Evolutionary conservation across 805 yeast species (phyloP).

Genomic region (Candida taoyuanica): DNA sequence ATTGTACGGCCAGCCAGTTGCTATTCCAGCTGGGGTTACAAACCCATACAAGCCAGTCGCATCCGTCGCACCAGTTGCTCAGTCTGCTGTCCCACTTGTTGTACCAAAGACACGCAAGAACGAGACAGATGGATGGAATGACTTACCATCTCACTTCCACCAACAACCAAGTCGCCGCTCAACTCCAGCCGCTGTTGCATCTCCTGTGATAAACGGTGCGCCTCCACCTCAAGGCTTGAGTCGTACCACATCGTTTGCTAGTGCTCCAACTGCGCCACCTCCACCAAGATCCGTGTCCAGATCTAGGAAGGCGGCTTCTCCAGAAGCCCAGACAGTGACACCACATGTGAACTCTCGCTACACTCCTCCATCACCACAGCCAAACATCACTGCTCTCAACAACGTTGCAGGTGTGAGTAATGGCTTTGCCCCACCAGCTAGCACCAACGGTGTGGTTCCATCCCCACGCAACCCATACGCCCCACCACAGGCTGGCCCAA

Average conservation of each 20-base stretch:
- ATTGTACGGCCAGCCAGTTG: constrained; percentile 15
- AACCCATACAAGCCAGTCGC: constrained; percentile 32
- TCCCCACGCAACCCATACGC: constrained; percentile 35
- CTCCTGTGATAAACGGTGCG: constrained; percentile 20
- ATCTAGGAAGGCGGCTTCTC: constrained; percentile 21
- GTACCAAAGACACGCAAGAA: constrained; percentile 33
- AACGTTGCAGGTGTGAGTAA: constrained; percentile 14
- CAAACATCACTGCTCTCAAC: constrained; percentile 14
- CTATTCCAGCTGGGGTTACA: constrained; percentile 23
- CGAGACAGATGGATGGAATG: constrained; percentile 70
- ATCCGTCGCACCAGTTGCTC: constrained; percentile 17
- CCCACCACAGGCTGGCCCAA: constrained; percentile 8
- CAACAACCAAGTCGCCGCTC: constrained; percentile 34
- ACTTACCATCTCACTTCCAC: constrained; percentile 53
- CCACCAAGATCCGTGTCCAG: constrained; percentile 32
- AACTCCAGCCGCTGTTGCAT: constrained; percentile 39
- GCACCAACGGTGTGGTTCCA: constrained; percentile 5
- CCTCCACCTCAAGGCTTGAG: constrained; percentile 16
- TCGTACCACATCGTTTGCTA: constrained; percentile 24
- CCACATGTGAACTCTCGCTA: constrained; percentile 27
- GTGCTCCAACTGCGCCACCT: constrained; percentile 28
- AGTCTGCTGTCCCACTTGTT: constrained; percentile 22
- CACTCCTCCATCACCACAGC: constrained; percentile 27
- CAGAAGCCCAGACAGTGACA: constrained; percentile 13
- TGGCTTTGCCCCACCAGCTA: constrained; percentile 33